Evolutionary conservation across 257 asterid species (phyloP), one percentile per base, ranked within the genome.

Genomic region (Capsicum pubescens): DNA sequence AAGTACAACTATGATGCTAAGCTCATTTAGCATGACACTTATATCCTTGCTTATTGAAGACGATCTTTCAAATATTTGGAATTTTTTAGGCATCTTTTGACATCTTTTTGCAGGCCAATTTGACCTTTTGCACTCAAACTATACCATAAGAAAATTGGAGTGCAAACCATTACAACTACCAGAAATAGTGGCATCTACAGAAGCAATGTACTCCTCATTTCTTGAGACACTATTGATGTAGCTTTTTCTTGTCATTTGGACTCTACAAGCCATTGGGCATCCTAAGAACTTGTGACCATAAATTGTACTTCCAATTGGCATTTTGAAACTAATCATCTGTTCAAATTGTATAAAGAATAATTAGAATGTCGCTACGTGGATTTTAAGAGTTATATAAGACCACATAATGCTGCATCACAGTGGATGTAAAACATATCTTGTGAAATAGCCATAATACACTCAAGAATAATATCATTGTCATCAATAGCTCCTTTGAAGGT

Each of bases 401-500:
- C 89, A 42, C 63, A 82, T 35, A 87, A 42, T 50, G 90, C 90
- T 3, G 84, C 87, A 83, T 87, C 90, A 80, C 87, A 87, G 1
- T 85, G 90, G 16, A 88, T 86, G 42, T 84, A 88, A 70, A 86
- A 86, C 35, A 48, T 44, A 46, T 86, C 87, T 0, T 84, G 64
- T 19, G 89, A 61, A 1, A 52, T 44, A 88, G 2, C 86, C 90
- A 35, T 67, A 76, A n/a, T 86, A 26, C 32, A 26, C 32, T 26
- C 32, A 16, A 88, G 64, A 15, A 88, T 67, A 66, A 84, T 6
- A 83, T 89, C 92, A 77, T 88, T 55, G 5, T 89, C 57, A 74
- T 89, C 92, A 11, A 88, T 0, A 10, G 84, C 90, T 48, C 91
- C 91, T 82, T 89, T 89, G 76, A 87, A 87, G 6, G 91, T 87